Base-by-base conservation (phyloP, 306 rosid species). In the Cotoneaster glaucophyllus region DNA sequence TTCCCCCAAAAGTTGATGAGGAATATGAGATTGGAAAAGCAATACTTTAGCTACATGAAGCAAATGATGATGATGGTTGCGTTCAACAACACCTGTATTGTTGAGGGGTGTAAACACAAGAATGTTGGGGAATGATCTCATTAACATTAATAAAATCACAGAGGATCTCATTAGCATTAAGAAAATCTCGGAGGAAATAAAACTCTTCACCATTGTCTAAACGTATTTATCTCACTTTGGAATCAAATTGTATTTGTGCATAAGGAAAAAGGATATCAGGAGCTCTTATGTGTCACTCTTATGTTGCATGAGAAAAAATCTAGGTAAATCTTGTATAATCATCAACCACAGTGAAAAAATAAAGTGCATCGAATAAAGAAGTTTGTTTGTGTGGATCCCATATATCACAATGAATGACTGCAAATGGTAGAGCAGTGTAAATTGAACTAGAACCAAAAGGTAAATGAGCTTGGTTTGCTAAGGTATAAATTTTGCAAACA, bases 331-430 rank as follows among this genome's bases (percentile, higher is more conserved):
- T 34, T 3, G 44, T 39, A 43, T 22, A 74, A 61, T 61, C 57
- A 61, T 58, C 59, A 3, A 74, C 69, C 24, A 74, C 5, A 12
- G 12, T 74, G 2, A 24, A 18, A 74, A 25, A 43, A 45, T 61
- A 43, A 25, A 6, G 21, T 3, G 29, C 66, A n/a, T 56, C 3
- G 1, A 13, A 45, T 44, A 13, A 31, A 45, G 66, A n/a, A 17
- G 19, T 14, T 29, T 2, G 8, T 21, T 53, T 32, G 18, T 64
- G 37, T 10, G 50, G 79, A 8, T 41, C 57, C 53, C 37, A 65
- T 65, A 65, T 75, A 32, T 75, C 53, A 53, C 41, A 31, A 52
- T 75, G 64, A 52, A 75, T 75, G n/a, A 52, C 8, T 25, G 53
- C 66, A 48, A 75, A 75, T 12, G 71, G 45, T 8, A 21, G 13